Evolutionary conservation across 495 filamentous ascomycete genomes (phyloP), one percentile per base, ranked within the genome.

Genomic region (Friedmanniomyces endolithicus): DNA sequence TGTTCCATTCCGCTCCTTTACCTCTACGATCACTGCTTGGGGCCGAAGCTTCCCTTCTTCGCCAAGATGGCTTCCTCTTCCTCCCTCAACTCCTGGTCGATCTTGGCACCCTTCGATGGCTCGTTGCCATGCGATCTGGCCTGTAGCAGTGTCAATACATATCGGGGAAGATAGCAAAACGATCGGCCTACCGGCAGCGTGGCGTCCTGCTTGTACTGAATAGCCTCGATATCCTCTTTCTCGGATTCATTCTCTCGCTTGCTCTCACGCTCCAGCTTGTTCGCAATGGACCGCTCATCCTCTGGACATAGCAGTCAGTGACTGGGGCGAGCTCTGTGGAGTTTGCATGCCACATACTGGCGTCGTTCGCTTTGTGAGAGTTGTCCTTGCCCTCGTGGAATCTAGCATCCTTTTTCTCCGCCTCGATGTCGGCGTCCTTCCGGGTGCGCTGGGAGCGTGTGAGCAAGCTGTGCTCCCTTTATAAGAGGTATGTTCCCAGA

Each of bases 211-310:
- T 86, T 78, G 55, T 63, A 74, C 35, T 81, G 64, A 14, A 71
- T 70, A 0, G 77, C 78, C 68, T 87, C 79, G 11, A 68, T 62
- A 57, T 77, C 68, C 49, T 39, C 35, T 25, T 50, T 19, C 48
- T 65, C 59, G 52, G 65, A 60, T 71, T 74, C 62, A 25, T 64
- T 56, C 68, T 74, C 41, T 50, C 74, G 71, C 72, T 78, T 65
- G 58, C 72, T 67, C 61, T 85, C 82, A 11, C 79, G 75, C 8
- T 74, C 84, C 25, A 88, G 74, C 63, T 79, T 83, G 74, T 89
- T 88, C 58, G 82, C 83, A 60, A 94, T 89, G 27, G 84, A 78
- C 60, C 87, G 77, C 63, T 87, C 70, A 64, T 90, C 87, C 77
- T 94, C 83, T 88, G 52, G 25, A 20, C 8, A n/a, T 39, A 34